Evolutionary conservation across 2,329 filamentous ascomycete species (phyloP).

Genomic region (Malbranchea zuffiana): DNA sequence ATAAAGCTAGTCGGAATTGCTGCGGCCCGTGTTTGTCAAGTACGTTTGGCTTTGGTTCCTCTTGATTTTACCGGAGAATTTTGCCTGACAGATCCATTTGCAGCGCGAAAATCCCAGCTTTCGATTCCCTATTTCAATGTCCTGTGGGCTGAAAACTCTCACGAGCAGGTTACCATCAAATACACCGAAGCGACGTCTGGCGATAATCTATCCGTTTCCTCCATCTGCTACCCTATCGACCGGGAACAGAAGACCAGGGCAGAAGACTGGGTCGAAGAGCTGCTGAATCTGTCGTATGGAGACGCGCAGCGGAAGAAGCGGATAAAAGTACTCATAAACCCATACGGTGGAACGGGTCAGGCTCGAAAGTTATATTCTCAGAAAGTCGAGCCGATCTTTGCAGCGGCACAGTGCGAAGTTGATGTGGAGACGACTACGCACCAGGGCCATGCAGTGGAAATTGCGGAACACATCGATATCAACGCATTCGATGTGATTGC

Average conservation of each 20-base stretch:
- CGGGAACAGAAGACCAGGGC: conserved; percentile 41
- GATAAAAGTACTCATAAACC: conserved; percentile 83
- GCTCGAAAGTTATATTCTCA: conserved; percentile 63
- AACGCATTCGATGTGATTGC: conserved; percentile 74
- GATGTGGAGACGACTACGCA: conserved; percentile 62
- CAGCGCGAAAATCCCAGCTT: conserved; percentile 14
- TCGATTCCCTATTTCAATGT: conserved; percentile 71
- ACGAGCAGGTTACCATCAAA: conserved; percentile 55
- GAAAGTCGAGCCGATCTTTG: conserved; percentile 70
- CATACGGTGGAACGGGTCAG: conserved; percentile 71
- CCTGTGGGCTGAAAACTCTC: conserved; percentile 62
- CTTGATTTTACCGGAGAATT: conserved; percentile 1
- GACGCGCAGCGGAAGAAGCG: conserved; percentile 58
- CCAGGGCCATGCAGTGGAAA: conserved; percentile 65
- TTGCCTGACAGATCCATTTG: background rate
- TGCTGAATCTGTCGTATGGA: conserved; percentile 62
- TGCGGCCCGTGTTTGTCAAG: conserved; percentile 46
- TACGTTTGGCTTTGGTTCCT: conserved; percentile 22
- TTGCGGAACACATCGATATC: conserved; percentile 65
- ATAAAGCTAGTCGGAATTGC: conserved; percentile 41
- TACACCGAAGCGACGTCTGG: conserved; percentile 56
- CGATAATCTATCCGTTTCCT: conserved; percentile 48
- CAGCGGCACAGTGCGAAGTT: conserved; percentile 65
- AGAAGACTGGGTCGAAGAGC: conserved; percentile 50
- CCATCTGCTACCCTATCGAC: conserved; percentile 51